These are phyloP conservation scores for Fusarium sublunatum DNA, from an alignment of 2,329 filamentous ascomycete genomes.

Conservation along the genomic window DNA sequence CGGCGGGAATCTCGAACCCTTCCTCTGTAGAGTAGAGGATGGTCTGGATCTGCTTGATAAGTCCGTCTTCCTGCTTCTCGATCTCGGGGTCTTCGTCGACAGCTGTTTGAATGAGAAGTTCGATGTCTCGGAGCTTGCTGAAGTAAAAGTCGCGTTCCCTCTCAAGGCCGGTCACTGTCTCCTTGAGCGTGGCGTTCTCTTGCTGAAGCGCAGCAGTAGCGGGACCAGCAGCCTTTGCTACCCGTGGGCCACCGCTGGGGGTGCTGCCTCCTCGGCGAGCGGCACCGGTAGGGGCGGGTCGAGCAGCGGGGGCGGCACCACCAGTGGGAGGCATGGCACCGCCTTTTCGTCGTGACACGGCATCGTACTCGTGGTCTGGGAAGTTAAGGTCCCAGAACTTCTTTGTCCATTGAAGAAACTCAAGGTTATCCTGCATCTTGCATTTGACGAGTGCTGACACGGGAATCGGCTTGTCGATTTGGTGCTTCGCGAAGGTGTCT, in stretches of 20 bases:
- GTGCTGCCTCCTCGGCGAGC: constrained; percentile 69
- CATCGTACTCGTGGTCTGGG: constrained; percentile 96
- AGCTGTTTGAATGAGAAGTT: constrained; percentile 91
- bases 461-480: constrained; percentile 88
- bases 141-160: constrained; percentile 99
- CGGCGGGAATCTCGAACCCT: constrained; percentile 88
- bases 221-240: constrained; percentile 63
- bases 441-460: constrained; percentile 93
- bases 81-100: constrained; percentile 92
- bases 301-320: constrained; percentile 59
- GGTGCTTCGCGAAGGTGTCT: constrained; percentile 88
- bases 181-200: constrained; percentile 90
- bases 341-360: constrained; percentile 84
- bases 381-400: constrained; percentile 98
- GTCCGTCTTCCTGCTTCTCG: constrained; percentile 90
- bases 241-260: constrained; percentile 65
- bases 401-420: constrained; percentile 98
- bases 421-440: constrained; percentile 99
- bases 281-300: constrained; percentile 62
- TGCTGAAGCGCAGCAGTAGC: constrained; percentile 79
- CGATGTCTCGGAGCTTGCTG: constrained; percentile 96
- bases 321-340: constrained; percentile 67
- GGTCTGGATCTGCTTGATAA: constrained; percentile 95
- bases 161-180: constrained; percentile 94
- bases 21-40: constrained; percentile 98